Evolutionary conservation across 768 basidiomycete species (phyloP).

Genomic region (Wakefieldia striispora): DNA sequence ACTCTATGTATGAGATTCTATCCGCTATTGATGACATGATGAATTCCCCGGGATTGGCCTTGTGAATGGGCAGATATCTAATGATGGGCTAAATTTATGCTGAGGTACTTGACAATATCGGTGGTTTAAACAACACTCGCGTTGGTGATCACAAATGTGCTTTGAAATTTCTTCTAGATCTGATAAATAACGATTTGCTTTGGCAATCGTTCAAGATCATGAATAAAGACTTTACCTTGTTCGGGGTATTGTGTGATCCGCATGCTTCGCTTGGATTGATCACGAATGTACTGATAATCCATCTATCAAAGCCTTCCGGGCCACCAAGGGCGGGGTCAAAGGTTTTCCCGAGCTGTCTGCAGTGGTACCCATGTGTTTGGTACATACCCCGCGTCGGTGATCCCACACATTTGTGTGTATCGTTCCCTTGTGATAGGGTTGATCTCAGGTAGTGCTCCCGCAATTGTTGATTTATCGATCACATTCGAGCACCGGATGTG

Average conservation of each 20-base stretch:
- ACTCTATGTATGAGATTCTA: conserved; percentile 46
- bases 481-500: conserved; percentile 34
- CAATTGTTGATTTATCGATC: conserved; percentile 26
- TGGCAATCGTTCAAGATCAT: not conserved
- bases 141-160: conserved; percentile 18
- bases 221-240: conserved; percentile 30
- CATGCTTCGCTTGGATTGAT: conserved; percentile 46
- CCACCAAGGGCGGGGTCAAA: conserved; percentile 38
- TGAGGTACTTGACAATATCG: not conserved
- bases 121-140: conserved; percentile 15
- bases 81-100: conserved; percentile 23
- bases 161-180: conserved; percentile 24
- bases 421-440: conserved; percentile 28
- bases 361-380: conserved; percentile 37
- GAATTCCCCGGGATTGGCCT: conserved; percentile 27
- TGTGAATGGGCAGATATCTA: conserved; percentile 23
- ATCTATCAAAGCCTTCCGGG: conserved; percentile 40
- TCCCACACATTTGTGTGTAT: conserved; percentile 19
- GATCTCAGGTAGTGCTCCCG: conserved; percentile 35
- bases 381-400: conserved; percentile 30
- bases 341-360: conserved; percentile 31
- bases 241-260: conserved; percentile 40
- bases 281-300: conserved; percentile 36
- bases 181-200: not conserved
- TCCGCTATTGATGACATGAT: conserved; percentile 41